Conservation (phyloP, 2,329 filamentous ascomycete species). For the Coniella vitis region DNA sequence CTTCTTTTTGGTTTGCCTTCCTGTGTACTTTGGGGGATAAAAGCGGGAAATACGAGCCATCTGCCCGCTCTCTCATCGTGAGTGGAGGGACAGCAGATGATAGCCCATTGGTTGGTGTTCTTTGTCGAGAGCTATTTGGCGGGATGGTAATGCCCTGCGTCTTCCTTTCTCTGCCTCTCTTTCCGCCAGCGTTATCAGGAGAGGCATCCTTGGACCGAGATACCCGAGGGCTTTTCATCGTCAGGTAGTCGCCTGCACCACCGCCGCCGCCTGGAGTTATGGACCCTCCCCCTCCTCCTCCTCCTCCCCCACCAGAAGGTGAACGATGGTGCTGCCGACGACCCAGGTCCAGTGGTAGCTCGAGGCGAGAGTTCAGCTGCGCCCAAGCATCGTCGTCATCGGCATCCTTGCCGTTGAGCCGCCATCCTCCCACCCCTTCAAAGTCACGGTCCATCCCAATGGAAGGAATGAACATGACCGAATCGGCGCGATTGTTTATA, state of each 20-base stretch:
- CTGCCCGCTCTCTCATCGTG: constrained; percentile 26
- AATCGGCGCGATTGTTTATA: constrained; percentile 3
- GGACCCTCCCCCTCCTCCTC: too few species aligned
- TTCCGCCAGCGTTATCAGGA: constrained; percentile 23
- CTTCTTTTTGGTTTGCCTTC: constrained; percentile 14
- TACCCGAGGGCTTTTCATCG: constrained; percentile 33
- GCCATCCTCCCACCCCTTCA: constrained; percentile 54
- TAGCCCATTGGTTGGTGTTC: constrained; percentile 36
- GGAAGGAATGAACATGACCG: constrained; percentile 33
- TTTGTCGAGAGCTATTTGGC: constrained; percentile 41
- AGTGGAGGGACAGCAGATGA: constrained; percentile 19
- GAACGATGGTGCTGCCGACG: constrained; percentile 37
- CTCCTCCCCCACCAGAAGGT: constrained; percentile 31
- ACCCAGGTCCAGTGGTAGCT: constrained; percentile 38
- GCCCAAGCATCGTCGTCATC: constrained; percentile 42
- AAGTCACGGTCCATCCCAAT: constrained; percentile 49
- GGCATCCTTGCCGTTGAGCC: constrained; percentile 36
- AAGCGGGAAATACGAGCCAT: constrained; percentile 36
- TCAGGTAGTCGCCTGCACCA: constrained; percentile 32
- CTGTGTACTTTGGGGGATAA: constrained; percentile 27
- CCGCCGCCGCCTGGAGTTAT: constrained; percentile 33
- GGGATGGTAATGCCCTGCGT: constrained; percentile 22
- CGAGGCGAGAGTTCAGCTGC: constrained; percentile 45
- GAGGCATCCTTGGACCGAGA: constrained; percentile 21
- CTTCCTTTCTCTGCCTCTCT: constrained; percentile 18